Base-by-base conservation (phyloP, 345 rosid genomes). In the Rhodamnia rubescens region DNA sequence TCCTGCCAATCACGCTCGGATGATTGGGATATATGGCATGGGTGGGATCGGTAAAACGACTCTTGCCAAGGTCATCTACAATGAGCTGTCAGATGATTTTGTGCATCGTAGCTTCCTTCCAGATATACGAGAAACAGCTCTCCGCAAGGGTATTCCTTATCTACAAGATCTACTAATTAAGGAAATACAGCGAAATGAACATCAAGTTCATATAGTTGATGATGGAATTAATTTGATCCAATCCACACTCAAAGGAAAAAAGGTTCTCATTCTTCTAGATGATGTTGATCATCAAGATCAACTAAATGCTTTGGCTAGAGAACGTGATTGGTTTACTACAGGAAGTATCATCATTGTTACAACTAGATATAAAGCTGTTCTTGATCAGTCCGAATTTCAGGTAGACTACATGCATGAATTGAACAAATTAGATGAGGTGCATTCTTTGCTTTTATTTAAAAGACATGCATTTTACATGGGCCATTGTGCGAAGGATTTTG, bases 401-500 rank as follows among this genome's bases (percentile, higher is more conserved):
- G 32, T 2, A 2, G 61, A 24, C 6, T 11, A 5, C 29, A 5
- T 5, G 29, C 13, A n/a, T 59, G 36, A 59, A n/a, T 6, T 57
- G 29, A 26, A 0, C 0, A 4, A 13, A 59, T 6, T 59, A 2
- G 36, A 13, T 6, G 8, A 0, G 15, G 36, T 1, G 36, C 36
- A 59, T 59, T 59, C 74, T n/a, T 12, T 1, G 9, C 2, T 0
- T 59, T 59, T 59, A 27, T 59, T 59, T 27, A 59, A 6, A 0
- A 59, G 29, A 6, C 74, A 59, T 14, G 74, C 74, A n/a, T 59
- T 59, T 27, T 0, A 0, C 1, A n/a, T n/a, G 36, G 15, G 1
- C 2, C 0, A 5, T 27, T 59, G 1, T n/a, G 0, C 8, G 1
- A 0, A 5, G 20, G 36, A n/a, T 0, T 27, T 27, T 59, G 40